Evolutionary conservation across 768 basidiomycete genomes (phyloP).

Genomic region (Suillus subluteus): DNA sequence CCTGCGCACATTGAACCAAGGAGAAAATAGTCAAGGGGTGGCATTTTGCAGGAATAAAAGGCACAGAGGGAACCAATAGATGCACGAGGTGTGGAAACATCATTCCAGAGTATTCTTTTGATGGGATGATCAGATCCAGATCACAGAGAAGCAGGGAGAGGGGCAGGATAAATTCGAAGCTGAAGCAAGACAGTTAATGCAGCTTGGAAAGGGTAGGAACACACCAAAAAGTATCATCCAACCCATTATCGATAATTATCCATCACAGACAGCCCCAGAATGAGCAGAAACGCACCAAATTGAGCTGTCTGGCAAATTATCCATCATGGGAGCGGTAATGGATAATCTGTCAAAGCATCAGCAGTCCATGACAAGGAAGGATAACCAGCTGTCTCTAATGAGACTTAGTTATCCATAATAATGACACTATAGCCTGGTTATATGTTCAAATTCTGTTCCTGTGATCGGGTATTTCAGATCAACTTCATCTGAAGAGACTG

Average conservation of each 20-base stretch:
- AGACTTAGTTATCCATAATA: not conserved
- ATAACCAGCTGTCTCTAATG: not conserved
- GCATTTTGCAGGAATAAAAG: not conserved
- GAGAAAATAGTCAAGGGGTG: not conserved
- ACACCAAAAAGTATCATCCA: not conserved
- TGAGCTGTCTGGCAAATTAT: not conserved
- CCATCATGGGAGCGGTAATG: not conserved
- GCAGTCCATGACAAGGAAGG: not conserved
- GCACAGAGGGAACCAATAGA: constrained; percentile 1
- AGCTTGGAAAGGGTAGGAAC: constrained; percentile 1
- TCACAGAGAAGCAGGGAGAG: not conserved
- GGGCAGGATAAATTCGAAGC: not conserved
- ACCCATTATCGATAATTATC: not conserved
- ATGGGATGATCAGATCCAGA: not conserved
- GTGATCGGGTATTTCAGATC: too few species aligned
- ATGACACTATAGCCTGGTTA: not conserved
- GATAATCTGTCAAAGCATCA: not conserved
- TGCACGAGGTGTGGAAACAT: not conserved
- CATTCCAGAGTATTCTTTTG: not conserved
- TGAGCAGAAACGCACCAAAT: not conserved
- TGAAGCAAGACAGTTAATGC: not conserved
- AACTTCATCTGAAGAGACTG: too few species aligned
- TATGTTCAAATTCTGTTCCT: too few species aligned
- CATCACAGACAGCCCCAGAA: not conserved
- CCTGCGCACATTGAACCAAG: not conserved